These are phyloP conservation scores for Fusarium compactum DNA, from an alignment of 2,329 filamentous ascomycete species.

Conservation along the genomic window DNA sequence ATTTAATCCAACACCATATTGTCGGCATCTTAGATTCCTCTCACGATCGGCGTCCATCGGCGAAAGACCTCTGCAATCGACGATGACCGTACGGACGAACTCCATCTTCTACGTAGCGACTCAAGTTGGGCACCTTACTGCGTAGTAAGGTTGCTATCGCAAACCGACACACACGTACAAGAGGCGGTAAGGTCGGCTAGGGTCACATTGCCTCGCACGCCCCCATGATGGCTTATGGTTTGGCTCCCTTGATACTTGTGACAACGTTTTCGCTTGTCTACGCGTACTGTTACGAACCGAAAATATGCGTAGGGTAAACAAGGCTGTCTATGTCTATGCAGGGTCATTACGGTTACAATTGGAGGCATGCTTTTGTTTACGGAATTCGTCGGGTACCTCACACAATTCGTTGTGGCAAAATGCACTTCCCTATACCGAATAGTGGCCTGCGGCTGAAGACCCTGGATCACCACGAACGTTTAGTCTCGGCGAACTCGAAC, in stretches of 20 bases:
- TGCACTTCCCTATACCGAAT: conserved; percentile 8
- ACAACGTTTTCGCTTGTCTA: conserved; percentile 3
- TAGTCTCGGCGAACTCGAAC: conserved; percentile 13
- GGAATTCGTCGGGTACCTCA: background rate
- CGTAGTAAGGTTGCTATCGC: background rate
- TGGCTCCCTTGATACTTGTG: background rate
- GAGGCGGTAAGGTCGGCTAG: conserved; percentile 19
- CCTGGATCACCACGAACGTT: conserved; percentile 13
- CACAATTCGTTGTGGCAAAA: conserved; percentile 27
- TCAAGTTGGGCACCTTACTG: background rate
- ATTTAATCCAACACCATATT: conserved; percentile 8
- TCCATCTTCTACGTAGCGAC: conserved; percentile 10
- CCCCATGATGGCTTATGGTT: background rate
- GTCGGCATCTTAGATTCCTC: conserved; percentile 1
- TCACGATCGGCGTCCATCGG: conserved; percentile 30
- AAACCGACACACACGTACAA: conserved; percentile 2
- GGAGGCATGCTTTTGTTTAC: background rate
- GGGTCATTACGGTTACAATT: background rate
- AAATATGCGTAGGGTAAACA: background rate
- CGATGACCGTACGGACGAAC: conserved; percentile 10
- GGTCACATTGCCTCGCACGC: conserved; percentile 12
- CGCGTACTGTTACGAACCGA: conserved; percentile 9
- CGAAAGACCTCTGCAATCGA: conserved; percentile 15
- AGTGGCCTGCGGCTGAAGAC: conserved; percentile 24
- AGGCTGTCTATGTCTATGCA: background rate